Evolutionary conservation across 2,329 filamentous ascomycete species (phyloP).

Genomic region (Fusarium vanettenii): DNA sequence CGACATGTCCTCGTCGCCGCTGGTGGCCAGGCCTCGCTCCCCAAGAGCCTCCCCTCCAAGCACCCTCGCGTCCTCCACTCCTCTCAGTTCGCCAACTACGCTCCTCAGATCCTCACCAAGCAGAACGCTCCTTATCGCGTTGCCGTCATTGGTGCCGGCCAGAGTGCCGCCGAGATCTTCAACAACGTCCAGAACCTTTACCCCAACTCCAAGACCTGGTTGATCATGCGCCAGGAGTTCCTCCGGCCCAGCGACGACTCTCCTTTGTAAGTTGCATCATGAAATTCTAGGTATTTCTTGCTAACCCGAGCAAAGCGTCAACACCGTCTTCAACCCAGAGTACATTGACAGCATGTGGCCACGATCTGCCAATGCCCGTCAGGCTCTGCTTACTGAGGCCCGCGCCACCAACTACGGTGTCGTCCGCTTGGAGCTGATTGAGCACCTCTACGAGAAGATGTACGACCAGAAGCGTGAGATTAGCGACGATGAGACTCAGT

Average conservation of each 20-base stretch:
- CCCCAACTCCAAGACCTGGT: slow-evolving; percentile 79
- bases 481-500: slow-evolving; percentile 74
- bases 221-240: slow-evolving; percentile 86
- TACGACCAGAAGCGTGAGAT: slow-evolving; percentile 85
- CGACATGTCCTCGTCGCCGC: slow-evolving; percentile 74
- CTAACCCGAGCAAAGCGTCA: slow-evolving; percentile 72
- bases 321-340: slow-evolving; percentile 94
- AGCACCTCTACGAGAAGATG: slow-evolving; percentile 86
- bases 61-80: slow-evolving; percentile 86
- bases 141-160: slow-evolving; percentile 88
- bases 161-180: slow-evolving; percentile 96
- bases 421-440: slow-evolving; percentile 89
- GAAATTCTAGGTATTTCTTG: not conserved
- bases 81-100: slow-evolving; percentile 80
- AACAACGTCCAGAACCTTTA: slow-evolving; percentile 86
- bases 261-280: slow-evolving; percentile 77
- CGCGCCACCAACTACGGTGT: slow-evolving; percentile 94
- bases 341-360: slow-evolving; percentile 82
- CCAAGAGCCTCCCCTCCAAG: slow-evolving; percentile 73
- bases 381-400: slow-evolving; percentile 72
- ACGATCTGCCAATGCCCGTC: slow-evolving; percentile 72
- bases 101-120: slow-evolving; percentile 69
- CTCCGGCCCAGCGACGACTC: slow-evolving; percentile 94
- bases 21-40: slow-evolving; percentile 75
- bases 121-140: slow-evolving; percentile 73